These are phyloP conservation scores for Sanghuangporus sanghuang DNA, from an alignment of 1,284 basidiomycete genomes.

Conservation along the genomic window DNA sequence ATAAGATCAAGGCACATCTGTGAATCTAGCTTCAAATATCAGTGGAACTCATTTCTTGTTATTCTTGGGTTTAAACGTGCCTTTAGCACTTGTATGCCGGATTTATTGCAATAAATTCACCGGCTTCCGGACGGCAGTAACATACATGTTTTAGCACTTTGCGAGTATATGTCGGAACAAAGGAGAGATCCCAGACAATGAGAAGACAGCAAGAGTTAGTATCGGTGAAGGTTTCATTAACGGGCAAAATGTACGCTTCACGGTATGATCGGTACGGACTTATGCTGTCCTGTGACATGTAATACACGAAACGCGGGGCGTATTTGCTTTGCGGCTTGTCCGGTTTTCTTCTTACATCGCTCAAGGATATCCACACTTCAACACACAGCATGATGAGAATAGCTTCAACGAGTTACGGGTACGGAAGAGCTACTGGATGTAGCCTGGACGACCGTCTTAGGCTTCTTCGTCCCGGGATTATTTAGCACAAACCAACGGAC, in stretches of 20 bases:
- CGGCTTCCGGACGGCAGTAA: too few relatives aligned
- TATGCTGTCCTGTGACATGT: too few relatives aligned
- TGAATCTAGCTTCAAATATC: slow-evolving; percentile 25
- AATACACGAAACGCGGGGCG: neutral
- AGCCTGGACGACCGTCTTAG: neutral
- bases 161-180: too few relatives aligned
- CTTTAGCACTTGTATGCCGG: neutral
- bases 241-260: too few relatives aligned
- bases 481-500: slow-evolving; percentile 71
- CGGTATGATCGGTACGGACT: too few relatives aligned
- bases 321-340: neutral
- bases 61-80: neutral
- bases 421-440: neutral
- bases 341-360: neutral
- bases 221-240: too few relatives aligned
- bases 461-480: slow-evolving; percentile 35
- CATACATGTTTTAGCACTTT: too few relatives aligned
- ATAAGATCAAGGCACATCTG: slow-evolving; percentile 53
- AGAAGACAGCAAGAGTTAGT: too few relatives aligned
- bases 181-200: too few relatives aligned
- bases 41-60: neutral
- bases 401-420: neutral
- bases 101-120: too few relatives aligned
- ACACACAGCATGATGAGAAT: neutral
- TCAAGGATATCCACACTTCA: neutral